Evolutionary conservation across 148 eudicot genomes (phyloP).

Genomic region (Fagopyrum tataricum): DNA sequence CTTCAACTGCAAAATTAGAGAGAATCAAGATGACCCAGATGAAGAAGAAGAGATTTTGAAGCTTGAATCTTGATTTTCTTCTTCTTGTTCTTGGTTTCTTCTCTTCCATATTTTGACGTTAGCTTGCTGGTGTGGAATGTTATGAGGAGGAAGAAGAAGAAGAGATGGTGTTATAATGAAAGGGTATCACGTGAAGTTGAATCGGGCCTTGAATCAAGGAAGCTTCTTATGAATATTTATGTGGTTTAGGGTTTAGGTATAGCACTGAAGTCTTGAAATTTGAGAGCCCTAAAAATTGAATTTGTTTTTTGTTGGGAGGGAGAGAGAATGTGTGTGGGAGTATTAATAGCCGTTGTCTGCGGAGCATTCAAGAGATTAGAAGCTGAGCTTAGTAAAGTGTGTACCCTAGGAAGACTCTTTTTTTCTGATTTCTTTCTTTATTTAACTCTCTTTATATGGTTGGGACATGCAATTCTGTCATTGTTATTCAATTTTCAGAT

Average conservation of each 20-base stretch:
- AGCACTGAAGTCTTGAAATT: background rate
- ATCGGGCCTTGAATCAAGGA: conserved; percentile 1
- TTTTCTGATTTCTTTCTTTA: background rate
- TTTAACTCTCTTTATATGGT: background rate
- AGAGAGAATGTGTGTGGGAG: conserved; percentile 9
- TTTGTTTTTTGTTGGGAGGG: background rate
- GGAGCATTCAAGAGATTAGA: conserved; percentile 16
- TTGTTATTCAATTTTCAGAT: background rate
- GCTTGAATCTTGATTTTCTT: background rate
- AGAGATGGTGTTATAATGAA: background rate
- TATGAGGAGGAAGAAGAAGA: background rate
- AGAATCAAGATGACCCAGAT: conserved; percentile 8
- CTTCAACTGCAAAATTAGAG: background rate
- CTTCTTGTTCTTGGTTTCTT: background rate
- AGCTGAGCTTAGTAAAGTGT: conserved; percentile 8
- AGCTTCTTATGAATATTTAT: conserved; percentile 4
- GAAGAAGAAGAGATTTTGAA: background rate
- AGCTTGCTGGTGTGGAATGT: background rate
- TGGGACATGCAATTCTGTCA: conserved; percentile 4
- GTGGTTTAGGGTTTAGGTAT: background rate
- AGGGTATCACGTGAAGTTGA: background rate
- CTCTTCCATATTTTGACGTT: background rate
- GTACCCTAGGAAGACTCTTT: background rate
- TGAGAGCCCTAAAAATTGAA: background rate
- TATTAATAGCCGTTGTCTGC: conserved; percentile 18